Percentiles rank a stretch among this genome's conserved stretches.
phyloP scores from a whole-genome alignment of 257 asterid species.

The Asclepias syriaca region DNA sequence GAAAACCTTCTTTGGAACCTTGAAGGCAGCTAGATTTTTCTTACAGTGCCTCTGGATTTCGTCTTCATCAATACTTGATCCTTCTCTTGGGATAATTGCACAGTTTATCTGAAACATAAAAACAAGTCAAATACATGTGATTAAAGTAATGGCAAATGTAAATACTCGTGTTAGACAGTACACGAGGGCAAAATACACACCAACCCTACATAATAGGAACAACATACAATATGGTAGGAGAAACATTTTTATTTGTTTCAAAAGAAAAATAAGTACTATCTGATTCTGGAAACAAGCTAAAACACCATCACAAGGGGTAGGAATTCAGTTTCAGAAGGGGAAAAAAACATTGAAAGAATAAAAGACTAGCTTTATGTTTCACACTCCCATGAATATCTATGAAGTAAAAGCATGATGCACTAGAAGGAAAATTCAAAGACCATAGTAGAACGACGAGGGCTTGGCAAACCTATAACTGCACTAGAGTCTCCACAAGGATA shows the following conservation, averaged over 20 bases:
- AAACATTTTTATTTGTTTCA: background rate
- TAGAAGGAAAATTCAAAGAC: too few relatives aligned
- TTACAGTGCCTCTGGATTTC: constrained; percentile 70
- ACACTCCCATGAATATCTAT: background rate
- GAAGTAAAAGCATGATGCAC: background rate
- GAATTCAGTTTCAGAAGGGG: background rate
- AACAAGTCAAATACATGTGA: background rate
- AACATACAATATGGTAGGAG: background rate
- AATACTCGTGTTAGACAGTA: background rate
- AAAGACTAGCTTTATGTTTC: background rate
- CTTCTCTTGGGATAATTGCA: constrained; percentile 83
- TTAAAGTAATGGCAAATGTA: background rate
- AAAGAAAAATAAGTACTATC: background rate
- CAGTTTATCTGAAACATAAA: constrained; percentile 66
- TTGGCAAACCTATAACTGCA: background rate
- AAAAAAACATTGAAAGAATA: background rate
- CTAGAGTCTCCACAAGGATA: background rate
- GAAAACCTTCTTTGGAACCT: constrained; percentile 95
- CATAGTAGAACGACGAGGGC: background rate
- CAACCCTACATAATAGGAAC: background rate
- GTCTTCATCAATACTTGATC: constrained; percentile 56
- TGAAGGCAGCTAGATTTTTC: constrained; percentile 86
- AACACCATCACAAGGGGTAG: background rate
- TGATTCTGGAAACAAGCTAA: background rate
- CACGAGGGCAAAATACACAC: background rate